Evolutionary conservation across 23 red algal species (phyloP), one percentile per base, ranked within the genome.

Genomic region (Rhodosorus marinus): DNA sequence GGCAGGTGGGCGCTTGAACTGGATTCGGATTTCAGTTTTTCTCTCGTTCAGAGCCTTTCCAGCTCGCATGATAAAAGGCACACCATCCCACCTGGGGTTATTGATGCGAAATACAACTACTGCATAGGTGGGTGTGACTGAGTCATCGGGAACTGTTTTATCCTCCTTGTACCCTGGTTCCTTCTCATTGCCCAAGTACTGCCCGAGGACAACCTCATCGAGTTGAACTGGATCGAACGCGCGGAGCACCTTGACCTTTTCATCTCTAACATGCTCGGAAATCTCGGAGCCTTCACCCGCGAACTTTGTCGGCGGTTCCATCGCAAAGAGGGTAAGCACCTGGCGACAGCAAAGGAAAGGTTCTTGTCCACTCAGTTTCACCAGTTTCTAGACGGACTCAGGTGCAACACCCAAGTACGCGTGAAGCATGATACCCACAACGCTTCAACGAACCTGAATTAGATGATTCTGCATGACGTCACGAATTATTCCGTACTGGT

Each of bases 401-500:
- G n/a, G n/a, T n/a, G n/a, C n/a, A n/a, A n/a, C n/a, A n/a, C n/a
- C n/a, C n/a, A n/a, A n/a, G n/a, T n/a, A n/a, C n/a, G n/a, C n/a
- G n/a, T n/a, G n/a, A n/a, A n/a, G n/a, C n/a, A n/a, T n/a, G n/a
- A n/a, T n/a, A n/a, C n/a, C n/a, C n/a, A n/a, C n/a, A n/a, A n/a
- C n/a, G n/a, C n/a, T n/a, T n/a, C n/a, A n/a, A n/a, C n/a, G n/a
- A n/a, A n/a, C n/a, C 60, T 98, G 90, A 43, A 81, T 59, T 34
- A 98, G 48, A 33, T 98, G 90, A 54, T 98, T 98, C 59, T 98
- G 90, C 52, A 98, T 76, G 33, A 98, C 78, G 70, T 98, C 90
- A 29, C 90, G 73, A 34, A 98, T 79, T 52, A 98, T 85, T 6
- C 90, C 90, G 47, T 63, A 74, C 50, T 65, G 51, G 47, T 98